A percentile compares a stretch with the other conserved stretches of the same genome.
Evolutionary conservation across 306 rosid species (phyloP).

Genomic region (Pterocarpus macrocarpus): DNA sequence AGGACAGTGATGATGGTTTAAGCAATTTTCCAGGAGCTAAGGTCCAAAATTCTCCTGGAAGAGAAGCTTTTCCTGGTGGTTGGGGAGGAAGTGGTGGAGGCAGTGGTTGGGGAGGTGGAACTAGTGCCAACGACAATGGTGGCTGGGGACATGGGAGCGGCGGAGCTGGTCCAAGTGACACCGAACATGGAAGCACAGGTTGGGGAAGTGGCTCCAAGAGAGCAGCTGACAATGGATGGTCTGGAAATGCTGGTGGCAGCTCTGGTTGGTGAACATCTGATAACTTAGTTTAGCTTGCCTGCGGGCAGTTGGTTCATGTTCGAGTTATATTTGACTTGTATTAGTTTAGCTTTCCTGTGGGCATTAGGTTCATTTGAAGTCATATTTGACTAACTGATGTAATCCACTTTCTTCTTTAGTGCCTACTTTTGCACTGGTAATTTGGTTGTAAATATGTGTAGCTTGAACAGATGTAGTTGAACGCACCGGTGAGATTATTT

Average conservation of each 20-base stretch:
- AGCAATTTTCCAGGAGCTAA: constrained; percentile 80
- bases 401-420: neutral
- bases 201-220: constrained; percentile 60
- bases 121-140: constrained; percentile 36
- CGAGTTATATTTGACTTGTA: constrained; percentile 7
- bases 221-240: constrained; percentile 64
- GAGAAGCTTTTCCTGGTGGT: constrained; percentile 90
- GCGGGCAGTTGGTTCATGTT: constrained; percentile 9
- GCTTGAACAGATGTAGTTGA: neutral
- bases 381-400: neutral
- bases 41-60: constrained; percentile 86
- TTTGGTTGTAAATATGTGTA: constrained; percentile 29
- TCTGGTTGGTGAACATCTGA: constrained; percentile 52
- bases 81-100: constrained; percentile 70
- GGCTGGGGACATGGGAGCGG: constrained; percentile 52
- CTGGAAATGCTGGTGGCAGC: constrained; percentile 48
- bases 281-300: constrained; percentile 13
- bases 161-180: constrained; percentile 47
- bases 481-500: neutral
- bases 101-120: constrained; percentile 46
- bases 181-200: constrained; percentile 54
- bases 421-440: neutral
- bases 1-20: constrained; percentile 76
- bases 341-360: neutral
- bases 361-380: neutral